Percentiles rank a stretch among this genome's conserved stretches.
Conservation (phyloP, 2,329 filamentous ascomycete species). For the Apiospora sp. region DNA sequence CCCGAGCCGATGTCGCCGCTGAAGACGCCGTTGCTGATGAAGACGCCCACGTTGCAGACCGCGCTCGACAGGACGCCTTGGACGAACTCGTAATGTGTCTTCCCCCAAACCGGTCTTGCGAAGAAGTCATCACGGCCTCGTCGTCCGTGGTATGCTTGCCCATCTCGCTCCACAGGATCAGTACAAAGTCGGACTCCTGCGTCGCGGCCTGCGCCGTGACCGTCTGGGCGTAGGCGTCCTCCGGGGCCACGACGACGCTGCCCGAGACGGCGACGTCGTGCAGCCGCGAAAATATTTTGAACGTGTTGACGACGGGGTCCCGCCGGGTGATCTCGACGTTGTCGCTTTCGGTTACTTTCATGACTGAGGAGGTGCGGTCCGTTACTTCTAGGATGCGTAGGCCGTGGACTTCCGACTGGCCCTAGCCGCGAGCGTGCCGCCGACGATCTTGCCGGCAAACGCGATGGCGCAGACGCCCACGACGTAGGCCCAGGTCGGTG, state of each 20-base stretch:
- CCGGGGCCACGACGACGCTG: constrained; percentile 80
- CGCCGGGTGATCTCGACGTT: constrained; percentile 74
- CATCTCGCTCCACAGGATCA: constrained; percentile 90
- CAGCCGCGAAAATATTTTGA: constrained; percentile 85
- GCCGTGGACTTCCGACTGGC: constrained; percentile 80
- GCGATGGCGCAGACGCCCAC: constrained; percentile 82
- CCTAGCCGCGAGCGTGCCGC: constrained; percentile 80
- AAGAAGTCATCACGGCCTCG: constrained; percentile 51
- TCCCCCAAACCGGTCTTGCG: constrained; percentile 67
- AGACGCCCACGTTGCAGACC: constrained; percentile 75
- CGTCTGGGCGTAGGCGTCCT: constrained; percentile 80
- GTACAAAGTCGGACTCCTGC: constrained; percentile 74
- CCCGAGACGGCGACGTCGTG: constrained; percentile 85
- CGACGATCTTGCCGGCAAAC: constrained; percentile 84
- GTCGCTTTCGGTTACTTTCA: constrained; percentile 87
- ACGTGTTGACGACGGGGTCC: constrained; percentile 91
- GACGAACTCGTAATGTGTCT: constrained; percentile 78
- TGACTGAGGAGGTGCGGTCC: constrained; percentile 92
- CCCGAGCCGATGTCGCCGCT: constrained; percentile 32
- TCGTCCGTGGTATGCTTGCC: constrained; percentile 67
- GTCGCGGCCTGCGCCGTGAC: constrained; percentile 75
- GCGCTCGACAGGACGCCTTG: constrained; percentile 69
- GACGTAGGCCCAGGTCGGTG: constrained; percentile 92
- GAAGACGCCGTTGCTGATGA: constrained; percentile 71
- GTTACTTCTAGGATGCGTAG: constrained; percentile 87